phyloP scores from a whole-genome alignment of 305 asterid genomes.

The Petunia hybrid region DNA sequence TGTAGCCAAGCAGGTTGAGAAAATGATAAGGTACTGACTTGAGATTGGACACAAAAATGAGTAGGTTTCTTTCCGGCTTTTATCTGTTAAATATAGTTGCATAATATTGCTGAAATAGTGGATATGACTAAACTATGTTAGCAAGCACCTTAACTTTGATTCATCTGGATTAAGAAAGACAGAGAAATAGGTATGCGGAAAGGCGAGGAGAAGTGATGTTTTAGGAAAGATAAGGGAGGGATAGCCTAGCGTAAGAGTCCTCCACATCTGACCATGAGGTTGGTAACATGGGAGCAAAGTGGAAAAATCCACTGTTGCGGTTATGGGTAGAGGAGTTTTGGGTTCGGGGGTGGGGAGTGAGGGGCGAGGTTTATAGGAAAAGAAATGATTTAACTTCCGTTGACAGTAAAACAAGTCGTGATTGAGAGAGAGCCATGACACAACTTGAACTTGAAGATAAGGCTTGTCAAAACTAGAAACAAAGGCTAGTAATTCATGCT shows the following conservation, averaged over 20 bases:
- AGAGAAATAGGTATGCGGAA: constrained; percentile 12
- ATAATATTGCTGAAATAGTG: constrained; percentile 3
- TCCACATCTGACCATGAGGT: constrained; percentile 2
- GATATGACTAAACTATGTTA: not conserved
- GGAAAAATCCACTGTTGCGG: not conserved
- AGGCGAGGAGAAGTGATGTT: not conserved
- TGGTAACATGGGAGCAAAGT: constrained; percentile 15
- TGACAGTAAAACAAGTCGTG: not conserved
- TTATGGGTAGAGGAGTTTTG: not conserved
- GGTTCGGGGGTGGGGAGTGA: not conserved
- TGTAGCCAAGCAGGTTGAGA: constrained; percentile 99
- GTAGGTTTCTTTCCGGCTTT: constrained; percentile 6
- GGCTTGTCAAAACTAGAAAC: not conserved
- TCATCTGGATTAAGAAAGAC: not conserved
- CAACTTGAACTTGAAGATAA: constrained; percentile 16
- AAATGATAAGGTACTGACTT: constrained; percentile 91
- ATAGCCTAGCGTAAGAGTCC: not conserved
- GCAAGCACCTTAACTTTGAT: not conserved
- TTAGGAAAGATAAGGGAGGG: not conserved
- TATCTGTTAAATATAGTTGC: not conserved
- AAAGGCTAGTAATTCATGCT: not conserved
- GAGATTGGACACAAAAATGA: constrained; percentile 24
- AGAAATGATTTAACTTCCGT: not conserved
- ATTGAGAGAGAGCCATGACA: constrained; percentile 12
- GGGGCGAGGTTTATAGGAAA: not conserved